Evolutionary conservation across 768 basidiomycete species (phyloP).

Genomic region (Boletus coccyginus): DNA sequence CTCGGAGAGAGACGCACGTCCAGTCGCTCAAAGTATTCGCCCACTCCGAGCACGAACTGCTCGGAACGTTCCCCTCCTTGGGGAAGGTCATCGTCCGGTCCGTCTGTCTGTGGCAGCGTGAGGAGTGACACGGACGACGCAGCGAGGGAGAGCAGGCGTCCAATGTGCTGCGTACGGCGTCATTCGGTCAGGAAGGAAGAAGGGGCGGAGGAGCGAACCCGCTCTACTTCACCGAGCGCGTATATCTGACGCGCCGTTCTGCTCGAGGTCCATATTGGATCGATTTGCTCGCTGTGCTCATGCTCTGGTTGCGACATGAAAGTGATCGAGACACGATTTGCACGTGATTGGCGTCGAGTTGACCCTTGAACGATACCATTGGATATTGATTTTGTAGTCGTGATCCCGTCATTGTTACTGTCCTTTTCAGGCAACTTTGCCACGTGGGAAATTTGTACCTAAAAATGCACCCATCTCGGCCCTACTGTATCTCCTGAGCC

Average conservation of each 20-base stretch:
- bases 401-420: too few relatives aligned
- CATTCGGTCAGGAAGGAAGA: not conserved
- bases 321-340: too few relatives aligned
- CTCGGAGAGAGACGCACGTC: constrained; percentile 51
- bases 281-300: constrained; percentile 43
- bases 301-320: constrained; percentile 24
- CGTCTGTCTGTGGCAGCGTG: constrained; percentile 81
- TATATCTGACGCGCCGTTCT: constrained; percentile 80
- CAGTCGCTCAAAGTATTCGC: constrained; percentile 81
- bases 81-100: constrained; percentile 61
- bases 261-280: constrained; percentile 80
- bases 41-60: constrained; percentile 80
- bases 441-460: too few relatives aligned
- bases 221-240: constrained; percentile 77
- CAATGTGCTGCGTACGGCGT: constrained; percentile 58
- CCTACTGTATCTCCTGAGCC: too few relatives aligned
- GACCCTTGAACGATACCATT: too few relatives aligned
- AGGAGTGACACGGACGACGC: constrained; percentile 77
- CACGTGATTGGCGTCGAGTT: too few relatives aligned
- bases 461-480: too few relatives aligned
- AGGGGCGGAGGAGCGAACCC: constrained; percentile 40
- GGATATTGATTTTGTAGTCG: too few relatives aligned
- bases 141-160: constrained; percentile 69
- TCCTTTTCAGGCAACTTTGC: too few relatives aligned
- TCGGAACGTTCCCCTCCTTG: constrained; percentile 83